These are phyloP conservation scores for Amanita rubescens DNA, from an alignment of 768 basidiomycete genomes.

Conservation along the genomic window DNA sequence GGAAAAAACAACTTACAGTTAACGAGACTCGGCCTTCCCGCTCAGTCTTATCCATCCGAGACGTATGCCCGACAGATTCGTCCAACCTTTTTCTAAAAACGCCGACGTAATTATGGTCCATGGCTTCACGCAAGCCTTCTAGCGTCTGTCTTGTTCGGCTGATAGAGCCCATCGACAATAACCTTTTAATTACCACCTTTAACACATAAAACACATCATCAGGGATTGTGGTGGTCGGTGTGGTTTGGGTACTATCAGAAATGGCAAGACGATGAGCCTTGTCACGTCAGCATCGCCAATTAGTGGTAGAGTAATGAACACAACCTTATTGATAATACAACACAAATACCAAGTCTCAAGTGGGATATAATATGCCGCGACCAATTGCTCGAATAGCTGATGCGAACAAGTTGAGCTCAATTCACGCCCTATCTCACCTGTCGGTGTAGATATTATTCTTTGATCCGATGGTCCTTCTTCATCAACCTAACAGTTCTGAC, in stretches of 20 bases:
- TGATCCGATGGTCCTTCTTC: slow-evolving; percentile 7
- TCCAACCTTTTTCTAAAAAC: slow-evolving; percentile 84
- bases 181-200: slow-evolving; percentile 71
- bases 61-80: slow-evolving; percentile 63
- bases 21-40: slow-evolving; percentile 73
- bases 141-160: slow-evolving; percentile 50
- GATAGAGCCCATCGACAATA: slow-evolving; percentile 71
- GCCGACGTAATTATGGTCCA: slow-evolving; percentile 79
- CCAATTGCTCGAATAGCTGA: slow-evolving; percentile 54
- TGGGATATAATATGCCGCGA: slow-evolving; percentile 74
- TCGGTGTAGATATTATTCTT: neutral
- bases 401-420: slow-evolving; percentile 38
- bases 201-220: slow-evolving; percentile 97
- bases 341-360: slow-evolving; percentile 91
- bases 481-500: slow-evolving; percentile 7
- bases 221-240: slow-evolving; percentile 65
- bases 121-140: slow-evolving; percentile 56
- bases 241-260: slow-evolving; percentile 58
- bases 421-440: neutral
- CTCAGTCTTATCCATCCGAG: slow-evolving; percentile 69
- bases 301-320: neutral
- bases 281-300: neutral
- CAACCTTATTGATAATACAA: slow-evolving; percentile 80
- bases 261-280: slow-evolving; percentile 87
- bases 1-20: slow-evolving; percentile 51